A percentile compares a stretch with the other conserved stretches of the same genome.
phyloP scores from a whole-genome alignment of 148 eudicot genomes.

The Beta vulgaris region DNA sequence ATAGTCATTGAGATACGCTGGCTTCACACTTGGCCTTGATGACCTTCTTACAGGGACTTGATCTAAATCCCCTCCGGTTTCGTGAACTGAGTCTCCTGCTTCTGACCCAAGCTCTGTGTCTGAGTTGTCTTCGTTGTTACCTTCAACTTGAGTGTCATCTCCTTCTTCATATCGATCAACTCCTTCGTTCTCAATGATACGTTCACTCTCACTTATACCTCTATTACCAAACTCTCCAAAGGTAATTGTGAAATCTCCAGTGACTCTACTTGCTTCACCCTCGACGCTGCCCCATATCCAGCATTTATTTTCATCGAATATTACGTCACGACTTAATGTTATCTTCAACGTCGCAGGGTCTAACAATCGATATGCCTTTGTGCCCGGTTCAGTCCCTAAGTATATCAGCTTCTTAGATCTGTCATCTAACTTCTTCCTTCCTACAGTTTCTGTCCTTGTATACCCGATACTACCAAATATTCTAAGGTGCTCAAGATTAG shows the following conservation, averaged over 20 bases:
- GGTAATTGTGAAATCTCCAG: too few relatives aligned
- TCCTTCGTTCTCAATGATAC: too few relatives aligned
- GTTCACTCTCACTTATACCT: background rate
- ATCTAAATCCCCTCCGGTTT: background rate
- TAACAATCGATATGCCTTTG: slow-evolving; percentile 11
- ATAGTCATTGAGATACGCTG: background rate
- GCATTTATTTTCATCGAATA: slow-evolving; percentile 2
- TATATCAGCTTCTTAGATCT: background rate
- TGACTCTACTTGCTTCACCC: background rate
- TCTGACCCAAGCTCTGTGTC: too few relatives aligned
- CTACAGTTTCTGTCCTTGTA: background rate
- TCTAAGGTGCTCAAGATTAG: background rate
- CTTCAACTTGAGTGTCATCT: too few relatives aligned
- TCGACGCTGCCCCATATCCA: slow-evolving; percentile 7
- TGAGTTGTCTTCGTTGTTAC: too few relatives aligned
- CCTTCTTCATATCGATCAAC: too few relatives aligned
- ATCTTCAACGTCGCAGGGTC: background rate
- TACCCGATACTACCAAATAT: slow-evolving; percentile 8
- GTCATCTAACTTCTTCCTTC: slow-evolving; percentile 2
- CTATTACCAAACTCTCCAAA: background rate
- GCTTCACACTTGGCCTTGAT: background rate
- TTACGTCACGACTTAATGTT: slow-evolving; percentile 1
- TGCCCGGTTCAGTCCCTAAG: background rate
- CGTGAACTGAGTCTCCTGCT: too few relatives aligned
- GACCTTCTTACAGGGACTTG: background rate